Evolutionary conservation across 179 eudicot genomes (phyloP), one percentile per base, ranked within the genome.

Genomic region (Beta lomatogona): DNA sequence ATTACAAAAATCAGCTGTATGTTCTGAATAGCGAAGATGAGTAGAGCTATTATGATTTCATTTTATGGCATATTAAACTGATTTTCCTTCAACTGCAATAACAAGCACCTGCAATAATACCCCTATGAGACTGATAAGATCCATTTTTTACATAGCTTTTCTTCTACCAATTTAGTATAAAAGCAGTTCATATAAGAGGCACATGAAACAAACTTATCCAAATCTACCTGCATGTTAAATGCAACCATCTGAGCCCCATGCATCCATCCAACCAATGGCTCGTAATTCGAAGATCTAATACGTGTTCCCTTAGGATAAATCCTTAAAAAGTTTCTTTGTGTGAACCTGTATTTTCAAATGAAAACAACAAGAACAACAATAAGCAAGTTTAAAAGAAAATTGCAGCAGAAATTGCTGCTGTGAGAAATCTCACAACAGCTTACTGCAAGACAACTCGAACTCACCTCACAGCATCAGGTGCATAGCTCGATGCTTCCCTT

Each of bases 201-300:
- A 28, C 31, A 28, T 28, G 31, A 28, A 28, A 28, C 31, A 28
- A 28, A 28, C 31, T 28, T 28, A 28, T 28, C 31, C 59, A 61
- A 71, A 50, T 31, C 84, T 77, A 90, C 93, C 90, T 90, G 93
- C 93, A 89, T 90, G 82, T 90, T 90, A 54, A 86, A 86, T 48
- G 92, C 92, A 22, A 90, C 91, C 92, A 90, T 89, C 68, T 90
- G 93, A 86, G 93, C 93, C 66, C 93, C 93, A 76, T 87, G 89
- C 80, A 82, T 82, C 91, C 91, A 89, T 45, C 84, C 90, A 63
- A 80, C 75, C 76, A 87, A 67, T 3, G 91, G 91, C 80, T 80
- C 76, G 76, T 83, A 89, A 48, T 89, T 89, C 45, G 91, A 87
- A 65, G 91, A 89, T 79, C 74, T 71, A 45, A 89, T 86, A 22